These are phyloP conservation scores for Tetracladium marchalianum DNA, from an alignment of 495 filamentous ascomycete genomes.

Conservation along the genomic window DNA sequence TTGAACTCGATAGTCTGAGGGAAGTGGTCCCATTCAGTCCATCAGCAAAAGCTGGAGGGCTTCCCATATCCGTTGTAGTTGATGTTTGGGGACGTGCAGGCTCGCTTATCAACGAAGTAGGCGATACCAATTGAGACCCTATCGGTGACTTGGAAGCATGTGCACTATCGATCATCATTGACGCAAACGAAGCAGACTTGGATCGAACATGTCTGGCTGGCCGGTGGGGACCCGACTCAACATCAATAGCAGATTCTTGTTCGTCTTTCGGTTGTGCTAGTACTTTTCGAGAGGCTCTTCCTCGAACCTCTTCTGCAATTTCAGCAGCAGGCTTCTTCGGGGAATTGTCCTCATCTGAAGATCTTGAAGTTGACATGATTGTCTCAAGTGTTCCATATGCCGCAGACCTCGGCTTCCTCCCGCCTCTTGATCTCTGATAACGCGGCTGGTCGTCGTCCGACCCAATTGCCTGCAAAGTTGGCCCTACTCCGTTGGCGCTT, in stretches of 20 bases:
- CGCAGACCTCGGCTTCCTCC: constrained; percentile 28
- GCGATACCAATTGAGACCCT: constrained; percentile 16
- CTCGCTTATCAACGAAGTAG: constrained; percentile 30
- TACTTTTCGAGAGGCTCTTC: constrained; percentile 26
- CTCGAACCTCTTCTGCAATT: constrained; percentile 36
- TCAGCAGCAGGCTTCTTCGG: constrained; percentile 39
- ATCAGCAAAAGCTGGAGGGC: constrained; percentile 3
- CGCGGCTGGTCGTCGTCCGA: constrained; percentile 34
- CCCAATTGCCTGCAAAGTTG: constrained; percentile 38
- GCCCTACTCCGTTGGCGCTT: constrained; percentile 18
- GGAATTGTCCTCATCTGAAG: constrained; percentile 42
- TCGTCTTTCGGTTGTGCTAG: constrained; percentile 11
- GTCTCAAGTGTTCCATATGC: constrained; percentile 46
- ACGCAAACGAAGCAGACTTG: constrained; percentile 35
- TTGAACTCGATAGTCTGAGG: constrained; percentile 4
- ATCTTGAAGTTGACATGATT: constrained; percentile 46
- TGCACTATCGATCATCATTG: constrained; percentile 33
- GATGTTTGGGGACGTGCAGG: constrained; percentile 39
- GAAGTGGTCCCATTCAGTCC: constrained; percentile 3
- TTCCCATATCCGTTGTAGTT: constrained; percentile 10
- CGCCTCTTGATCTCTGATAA: constrained; percentile 19
- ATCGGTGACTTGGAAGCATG: constrained; percentile 5
- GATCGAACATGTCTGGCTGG: constrained; percentile 23
- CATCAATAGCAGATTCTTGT: constrained; percentile 11
- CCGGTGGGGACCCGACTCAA: constrained; percentile 10